These are phyloP conservation scores for Quercus rubra DNA, from an alignment of 306 rosid genomes.

Conservation along the genomic window DNA sequence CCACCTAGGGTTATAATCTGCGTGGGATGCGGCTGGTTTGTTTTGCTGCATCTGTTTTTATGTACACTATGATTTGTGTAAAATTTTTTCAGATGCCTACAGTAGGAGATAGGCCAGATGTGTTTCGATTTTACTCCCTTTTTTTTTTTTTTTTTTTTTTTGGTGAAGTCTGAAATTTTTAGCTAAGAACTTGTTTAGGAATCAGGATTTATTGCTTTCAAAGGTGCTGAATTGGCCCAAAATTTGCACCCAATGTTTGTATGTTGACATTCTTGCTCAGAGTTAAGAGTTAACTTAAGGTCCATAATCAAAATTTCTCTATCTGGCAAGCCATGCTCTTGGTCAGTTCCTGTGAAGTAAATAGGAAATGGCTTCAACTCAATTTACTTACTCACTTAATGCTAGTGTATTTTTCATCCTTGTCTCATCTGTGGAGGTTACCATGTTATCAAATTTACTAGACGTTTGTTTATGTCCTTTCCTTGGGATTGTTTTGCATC, in stretches of 20 bases:
- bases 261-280: neutral
- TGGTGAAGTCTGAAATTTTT: neutral
- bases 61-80: slow-evolving; percentile 26
- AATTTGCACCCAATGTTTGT: slow-evolving; percentile 6
- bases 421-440: too few relatives aligned
- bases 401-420: too few relatives aligned
- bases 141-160: neutral
- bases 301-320: neutral
- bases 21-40: slow-evolving; percentile 26
- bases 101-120: slow-evolving; percentile 19
- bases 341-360: too few relatives aligned
- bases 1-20: slow-evolving; percentile 25
- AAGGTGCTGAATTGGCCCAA: neutral
- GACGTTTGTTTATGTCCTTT: too few relatives aligned
- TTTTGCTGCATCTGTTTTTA: slow-evolving; percentile 11
- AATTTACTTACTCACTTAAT: too few relatives aligned
- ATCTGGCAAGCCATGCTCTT: neutral
- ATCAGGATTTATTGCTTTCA: slow-evolving; percentile 1
- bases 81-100: slow-evolving; percentile 18
- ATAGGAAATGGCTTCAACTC: too few relatives aligned
- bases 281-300: neutral
- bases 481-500: too few relatives aligned
- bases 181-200: slow-evolving; percentile 20
- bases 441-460: too few relatives aligned
- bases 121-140: neutral